These are phyloP conservation scores for Kuraishia borneana DNA, from an alignment of 805 yeast species.

Conservation along the genomic window DNA sequence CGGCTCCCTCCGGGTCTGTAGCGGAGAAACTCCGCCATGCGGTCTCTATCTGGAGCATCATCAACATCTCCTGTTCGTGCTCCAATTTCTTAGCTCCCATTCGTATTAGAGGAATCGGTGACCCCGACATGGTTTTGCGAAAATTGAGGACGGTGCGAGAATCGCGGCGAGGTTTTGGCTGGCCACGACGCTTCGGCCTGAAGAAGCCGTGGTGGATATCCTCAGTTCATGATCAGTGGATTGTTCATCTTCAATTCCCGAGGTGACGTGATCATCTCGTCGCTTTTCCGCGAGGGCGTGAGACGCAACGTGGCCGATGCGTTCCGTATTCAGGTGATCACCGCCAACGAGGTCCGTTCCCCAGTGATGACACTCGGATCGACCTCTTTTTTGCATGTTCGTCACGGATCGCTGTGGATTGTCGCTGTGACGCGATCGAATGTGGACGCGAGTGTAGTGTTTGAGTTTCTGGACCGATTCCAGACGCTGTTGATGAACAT, in stretches of 20 bases:
- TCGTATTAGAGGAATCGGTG: no score
- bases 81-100: no score
- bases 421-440: conserved; percentile 88
- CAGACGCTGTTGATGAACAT: conserved; percentile 33
- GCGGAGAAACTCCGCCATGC: no score
- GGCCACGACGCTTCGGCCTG: no score
- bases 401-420: conserved; percentile 53
- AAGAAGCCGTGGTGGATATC: no score
- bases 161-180: no score
- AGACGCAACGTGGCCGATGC: conserved; percentile 75
- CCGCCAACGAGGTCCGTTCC: conserved; percentile 42
- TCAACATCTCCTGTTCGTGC: no score
- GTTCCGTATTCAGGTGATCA: conserved; percentile 84
- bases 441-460: conserved; percentile 68
- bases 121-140: no score
- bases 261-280: conserved; percentile 77
- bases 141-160: no score
- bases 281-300: conserved; percentile 63
- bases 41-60: no score
- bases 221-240: conserved; percentile 89
- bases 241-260: conserved; percentile 65
- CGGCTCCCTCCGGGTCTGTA: no score
- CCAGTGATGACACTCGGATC: conserved; percentile 84
- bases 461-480: conserved; percentile 67
- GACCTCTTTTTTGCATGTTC: conserved; percentile 78